Base-by-base conservation (phyloP, 2,329 filamentous ascomycete species). In the Eurotiales sp. region DNA sequence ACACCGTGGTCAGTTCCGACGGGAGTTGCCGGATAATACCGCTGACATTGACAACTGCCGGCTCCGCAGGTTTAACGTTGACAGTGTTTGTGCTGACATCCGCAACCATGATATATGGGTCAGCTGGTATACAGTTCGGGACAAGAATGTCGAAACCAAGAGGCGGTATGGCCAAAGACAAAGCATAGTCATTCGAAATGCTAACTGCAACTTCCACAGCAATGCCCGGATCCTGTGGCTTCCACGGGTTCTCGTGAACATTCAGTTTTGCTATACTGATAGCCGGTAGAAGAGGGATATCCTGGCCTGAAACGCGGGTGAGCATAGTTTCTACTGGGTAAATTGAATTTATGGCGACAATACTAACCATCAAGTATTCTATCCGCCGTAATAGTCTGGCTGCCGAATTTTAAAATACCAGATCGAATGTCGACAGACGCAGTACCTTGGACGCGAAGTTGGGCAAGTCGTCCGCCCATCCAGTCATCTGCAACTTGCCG, bases 111-210 rank as follows among this genome's bases (percentile, higher is more conserved):
- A 99, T 93, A 56, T 85, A 83, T 3, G 85, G 80, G 51, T 93
- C 84, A 19, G 81, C 74, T 3, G 80, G 75, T 22, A 80, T 77
- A 70, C 93, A 99, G 55, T 90, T 90, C 39, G 89, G 85, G 5
- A 97, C 85, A 42, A 96, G 76, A 25, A 97, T 83, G 56, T 91
- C 85, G 63, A 97, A 96, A 0, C 82, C 84, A 52, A 97, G 82
- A 32, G 86, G 77, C 11, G 93, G 93, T 17, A 96, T 75, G 19
- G 82, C 80, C 48, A 96, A 74, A 53, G 85, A 80, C 46, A 99
- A 69, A 0, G 90, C 89, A 62, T 89, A 95, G 48, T 84, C 76
- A 68, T 97, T 95, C 61, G 80, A 76, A 22, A 89, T 77, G 11
- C 79, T 76, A 23, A 96, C 67, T 29, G 87, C 83, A 23, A 90